Base-by-base conservation (phyloP, 2,329 filamentous ascomycete species). In the Escovopsis sp. region DNA sequence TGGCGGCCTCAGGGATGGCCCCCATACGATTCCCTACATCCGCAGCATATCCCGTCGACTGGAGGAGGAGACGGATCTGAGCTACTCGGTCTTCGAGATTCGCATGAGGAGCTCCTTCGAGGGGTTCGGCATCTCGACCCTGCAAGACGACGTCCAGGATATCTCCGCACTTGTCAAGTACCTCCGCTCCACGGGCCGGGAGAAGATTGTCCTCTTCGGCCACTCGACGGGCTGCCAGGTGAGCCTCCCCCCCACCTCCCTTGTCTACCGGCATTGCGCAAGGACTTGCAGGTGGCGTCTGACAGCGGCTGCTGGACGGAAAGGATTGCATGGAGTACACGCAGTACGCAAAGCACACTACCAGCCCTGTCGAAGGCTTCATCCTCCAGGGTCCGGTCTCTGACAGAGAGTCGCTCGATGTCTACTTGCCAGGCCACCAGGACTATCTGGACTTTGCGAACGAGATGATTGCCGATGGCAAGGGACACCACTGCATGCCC, bases 361-460 rank as follows among this genome's bases (percentile, higher is more conserved):
- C 61, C 34, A 62, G 72, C 11, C 71, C 74, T 0, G 63, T 94
- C 2, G 76, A 91, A 45, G 87, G 81, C 31, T 79, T 78, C 39
- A 81, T 94, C 36, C 63, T 94, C 42, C 87, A 94, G 57, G 85
- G 81, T 0, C 79, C 84, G 0, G 79, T 88, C 4, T 84, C 77
- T 2, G 86, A 94, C 57, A 71, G 85, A 27, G 81, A 93, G 56
- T 73, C 70, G 0, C 53, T 82, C 10, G 60, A 60, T 3, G 53
- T 62, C 4, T 54, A 70, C 7, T 61, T 75, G 39, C 52, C 64
- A 5, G 60, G 67, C 6, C 60, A 73, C 45, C 61, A 69, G 13
- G 58, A 57, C 39, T 65, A 59, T 42, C 51, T 79, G 9, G 58
- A 63, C 1, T 52, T 67, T 9, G 76, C 80, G 0, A 59, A 66